A percentile compares a stretch with the other conserved stretches of the same genome.
These are phyloP conservation scores for Mycena latifolia DNA, from an alignment of 768 basidiomycete genomes.

Conservation along the genomic window DNA sequence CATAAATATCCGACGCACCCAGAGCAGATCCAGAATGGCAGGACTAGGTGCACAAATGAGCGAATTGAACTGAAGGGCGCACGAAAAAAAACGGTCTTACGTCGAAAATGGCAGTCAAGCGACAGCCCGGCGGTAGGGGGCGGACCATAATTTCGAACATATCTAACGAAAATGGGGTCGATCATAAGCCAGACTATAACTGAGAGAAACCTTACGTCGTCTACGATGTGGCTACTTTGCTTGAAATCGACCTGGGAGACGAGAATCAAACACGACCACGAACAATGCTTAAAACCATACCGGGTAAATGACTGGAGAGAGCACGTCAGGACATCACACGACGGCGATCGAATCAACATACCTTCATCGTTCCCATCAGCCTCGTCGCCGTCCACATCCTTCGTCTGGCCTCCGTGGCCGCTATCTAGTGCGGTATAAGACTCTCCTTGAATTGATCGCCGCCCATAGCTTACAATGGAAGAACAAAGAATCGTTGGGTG, in stretches of 20 bases:
- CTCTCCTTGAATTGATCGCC: neutral
- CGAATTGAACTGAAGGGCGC: neutral
- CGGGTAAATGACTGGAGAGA: conserved; percentile 83
- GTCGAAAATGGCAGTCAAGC: conserved; percentile 87
- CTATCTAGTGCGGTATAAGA: conserved; percentile 66
- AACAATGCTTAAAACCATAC: conserved; percentile 48
- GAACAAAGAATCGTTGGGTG: conserved; percentile 88
- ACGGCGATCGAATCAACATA: conserved; percentile 36
- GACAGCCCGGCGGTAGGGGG: conserved; percentile 86
- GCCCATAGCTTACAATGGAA: conserved; percentile 82
- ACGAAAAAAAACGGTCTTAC: conserved; percentile 58
- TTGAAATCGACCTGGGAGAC: conserved; percentile 60
- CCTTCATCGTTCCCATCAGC: conserved; percentile 89
- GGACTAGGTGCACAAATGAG: conserved; percentile 56
- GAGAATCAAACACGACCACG: conserved; percentile 1
- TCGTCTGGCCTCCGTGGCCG: conserved; percentile 93
- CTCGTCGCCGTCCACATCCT: conserved; percentile 88
- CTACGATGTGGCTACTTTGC: conserved; percentile 81
- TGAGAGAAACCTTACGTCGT: conserved; percentile 75
- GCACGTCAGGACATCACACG: neutral
- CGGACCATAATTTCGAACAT: conserved; percentile 88
- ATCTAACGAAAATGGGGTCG: conserved; percentile 50
- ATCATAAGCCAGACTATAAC: neutral
- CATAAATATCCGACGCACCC: conserved; percentile 56
- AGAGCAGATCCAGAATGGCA: conserved; percentile 94